Conservation (phyloP, 345 rosid species). For the Geranium rotundifolium region DNA sequence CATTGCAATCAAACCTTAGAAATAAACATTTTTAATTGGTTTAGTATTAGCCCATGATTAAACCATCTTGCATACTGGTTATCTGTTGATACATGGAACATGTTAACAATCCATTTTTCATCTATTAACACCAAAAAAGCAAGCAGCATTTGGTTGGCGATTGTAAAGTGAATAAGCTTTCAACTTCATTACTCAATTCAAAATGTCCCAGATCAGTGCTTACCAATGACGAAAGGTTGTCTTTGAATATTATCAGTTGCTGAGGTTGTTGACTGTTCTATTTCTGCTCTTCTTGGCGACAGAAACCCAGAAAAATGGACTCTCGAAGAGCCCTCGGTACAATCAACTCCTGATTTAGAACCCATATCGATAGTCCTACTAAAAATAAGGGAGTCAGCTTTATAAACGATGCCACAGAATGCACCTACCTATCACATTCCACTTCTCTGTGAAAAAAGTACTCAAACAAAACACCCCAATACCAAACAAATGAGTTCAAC, state of each 20-base stretch:
- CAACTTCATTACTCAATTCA: neutral
- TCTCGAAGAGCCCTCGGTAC: constrained; percentile 74
- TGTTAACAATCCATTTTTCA: neutral
- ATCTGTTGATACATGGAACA: neutral
- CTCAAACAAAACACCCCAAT: too few relatives aligned
- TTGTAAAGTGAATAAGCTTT: neutral
- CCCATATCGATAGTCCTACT: constrained; percentile 30
- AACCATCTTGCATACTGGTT: too few relatives aligned
- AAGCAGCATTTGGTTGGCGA: neutral
- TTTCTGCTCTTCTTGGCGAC: constrained; percentile 20
- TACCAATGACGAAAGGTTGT: constrained; percentile 91
- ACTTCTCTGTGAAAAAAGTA: too few relatives aligned
- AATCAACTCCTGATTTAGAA: constrained; percentile 61
- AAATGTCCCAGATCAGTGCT: constrained; percentile 5
- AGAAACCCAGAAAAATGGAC: constrained; percentile 88
- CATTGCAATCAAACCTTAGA: too few relatives aligned
- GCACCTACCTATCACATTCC: too few relatives aligned
- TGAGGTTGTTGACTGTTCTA: constrained; percentile 37
- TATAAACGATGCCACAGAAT: too few relatives aligned
- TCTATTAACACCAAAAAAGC: neutral
- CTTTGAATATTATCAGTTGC: constrained; percentile 39
- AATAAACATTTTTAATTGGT: neutral
- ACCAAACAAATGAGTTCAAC: too few relatives aligned
- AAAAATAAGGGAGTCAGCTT: constrained; percentile 1
- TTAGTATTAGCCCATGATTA: neutral